Evolutionary conservation across 345 rosid species (phyloP).

Genomic region (Salix udensis): DNA sequence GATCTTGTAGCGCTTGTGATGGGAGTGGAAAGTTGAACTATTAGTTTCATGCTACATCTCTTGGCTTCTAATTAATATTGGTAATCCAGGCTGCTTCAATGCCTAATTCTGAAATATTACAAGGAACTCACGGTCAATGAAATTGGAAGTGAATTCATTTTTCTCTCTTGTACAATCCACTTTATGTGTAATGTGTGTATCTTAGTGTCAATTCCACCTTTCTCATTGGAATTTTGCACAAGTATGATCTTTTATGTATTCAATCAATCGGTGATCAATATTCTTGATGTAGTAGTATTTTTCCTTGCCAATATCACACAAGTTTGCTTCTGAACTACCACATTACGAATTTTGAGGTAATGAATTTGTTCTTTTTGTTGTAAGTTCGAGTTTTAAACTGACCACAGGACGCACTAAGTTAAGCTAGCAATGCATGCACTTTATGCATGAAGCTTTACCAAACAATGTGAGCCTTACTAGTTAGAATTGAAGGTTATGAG

Average conservation of each 20-base stretch:
- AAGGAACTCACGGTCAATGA: neutral
- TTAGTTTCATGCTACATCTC: constrained; percentile 19
- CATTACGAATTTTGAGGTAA: neutral
- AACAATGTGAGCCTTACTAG: neutral
- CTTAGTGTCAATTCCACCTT: neutral
- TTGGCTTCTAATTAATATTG: neutral
- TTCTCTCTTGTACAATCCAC: neutral
- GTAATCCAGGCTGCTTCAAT: neutral
- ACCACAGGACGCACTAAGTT: neutral
- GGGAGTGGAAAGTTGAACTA: constrained; percentile 67
- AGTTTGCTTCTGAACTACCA: no score
- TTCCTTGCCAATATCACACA: neutral
- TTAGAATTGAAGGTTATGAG: neutral
- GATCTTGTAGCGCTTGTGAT: constrained; percentile 64
- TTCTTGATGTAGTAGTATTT: no score
- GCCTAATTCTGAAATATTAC: neutral
- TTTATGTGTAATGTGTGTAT: neutral
- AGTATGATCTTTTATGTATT: neutral
- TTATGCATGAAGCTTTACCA: neutral
- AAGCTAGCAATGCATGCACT: neutral
- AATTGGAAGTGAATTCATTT: no score
- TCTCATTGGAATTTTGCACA: neutral
- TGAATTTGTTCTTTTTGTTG: no score
- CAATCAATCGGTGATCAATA: neutral
- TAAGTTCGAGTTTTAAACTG: neutral